Evolutionary conservation across 2,329 filamentous ascomycete genomes (phyloP).

Genomic region (Cercospora sp.): DNA sequence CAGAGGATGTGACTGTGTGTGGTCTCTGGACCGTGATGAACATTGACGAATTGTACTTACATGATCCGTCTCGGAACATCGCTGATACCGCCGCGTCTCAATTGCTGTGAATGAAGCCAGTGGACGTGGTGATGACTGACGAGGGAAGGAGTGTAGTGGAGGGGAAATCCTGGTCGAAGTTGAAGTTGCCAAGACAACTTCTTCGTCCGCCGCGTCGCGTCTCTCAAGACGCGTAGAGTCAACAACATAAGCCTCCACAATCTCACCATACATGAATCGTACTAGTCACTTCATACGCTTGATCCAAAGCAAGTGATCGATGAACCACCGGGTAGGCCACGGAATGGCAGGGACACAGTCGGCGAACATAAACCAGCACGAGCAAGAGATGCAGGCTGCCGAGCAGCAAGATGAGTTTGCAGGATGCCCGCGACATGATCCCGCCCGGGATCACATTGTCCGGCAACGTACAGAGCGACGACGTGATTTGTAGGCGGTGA

Average conservation of each 20-base stretch:
- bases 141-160: background rate
- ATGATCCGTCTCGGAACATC: background rate
- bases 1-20: background rate
- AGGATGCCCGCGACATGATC: background rate
- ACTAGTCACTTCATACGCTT: background rate
- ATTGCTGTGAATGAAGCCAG: background rate
- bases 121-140: background rate
- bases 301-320: background rate
- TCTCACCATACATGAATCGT: background rate
- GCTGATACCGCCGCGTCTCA: background rate
- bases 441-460: background rate
- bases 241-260: background rate
- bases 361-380: background rate
- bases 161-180: background rate
- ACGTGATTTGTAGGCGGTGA: background rate
- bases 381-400: background rate
- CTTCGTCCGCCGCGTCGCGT: background rate
- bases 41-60: background rate
- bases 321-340: background rate
- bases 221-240: background rate
- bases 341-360: background rate
- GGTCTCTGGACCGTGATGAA: background rate
- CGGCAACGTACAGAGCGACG: background rate
- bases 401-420: background rate
- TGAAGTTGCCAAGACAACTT: background rate